phyloP scores from a whole-genome alignment of 331 rosid species.

The Arachis monticola region DNA sequence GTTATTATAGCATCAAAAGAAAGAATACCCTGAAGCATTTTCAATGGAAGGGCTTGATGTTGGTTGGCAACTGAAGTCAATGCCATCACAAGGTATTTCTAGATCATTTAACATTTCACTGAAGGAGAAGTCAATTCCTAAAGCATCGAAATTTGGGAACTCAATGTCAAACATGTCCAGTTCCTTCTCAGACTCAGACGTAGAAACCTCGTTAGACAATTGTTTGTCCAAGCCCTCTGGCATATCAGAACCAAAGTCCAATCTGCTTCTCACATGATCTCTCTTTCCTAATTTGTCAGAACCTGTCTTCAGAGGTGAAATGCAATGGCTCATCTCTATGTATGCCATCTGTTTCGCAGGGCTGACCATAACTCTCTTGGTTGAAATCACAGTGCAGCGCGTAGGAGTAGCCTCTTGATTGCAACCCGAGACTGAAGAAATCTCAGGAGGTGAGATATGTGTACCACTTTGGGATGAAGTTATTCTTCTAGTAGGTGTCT shows the following conservation, averaged over 20 bases:
- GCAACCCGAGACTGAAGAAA: constrained; percentile 53
- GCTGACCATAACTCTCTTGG: constrained; percentile 87
- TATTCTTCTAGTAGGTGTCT: constrained; percentile 65
- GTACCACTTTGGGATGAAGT: constrained; percentile 60
- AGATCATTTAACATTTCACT: constrained; percentile 70
- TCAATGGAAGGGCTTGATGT: constrained; percentile 49
- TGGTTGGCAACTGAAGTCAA: constrained; percentile 58
- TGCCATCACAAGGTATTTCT: constrained; percentile 63
- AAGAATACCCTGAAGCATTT: constrained; percentile 69
- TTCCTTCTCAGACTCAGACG: constrained; percentile 66
- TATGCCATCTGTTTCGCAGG: constrained; percentile 73
- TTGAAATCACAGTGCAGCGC: constrained; percentile 75
- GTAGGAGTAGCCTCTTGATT: constrained; percentile 51
- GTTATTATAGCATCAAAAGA: constrained; percentile 20
- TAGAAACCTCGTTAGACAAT: constrained; percentile 44
- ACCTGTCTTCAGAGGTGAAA: constrained; percentile 67
- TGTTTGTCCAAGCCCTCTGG: constrained; percentile 45
- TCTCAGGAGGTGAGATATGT: constrained; percentile 63
- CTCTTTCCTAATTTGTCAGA: constrained; percentile 58
- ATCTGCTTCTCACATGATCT: constrained; percentile 78
- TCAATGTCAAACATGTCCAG: constrained; percentile 70
- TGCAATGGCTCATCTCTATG: constrained; percentile 75
- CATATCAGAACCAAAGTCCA: constrained; percentile 65
- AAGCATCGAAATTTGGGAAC: constrained; percentile 64
- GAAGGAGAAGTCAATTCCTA: constrained; percentile 75